Percentiles rank a stretch among this genome's conserved stretches.
These are phyloP conservation scores for Solanum virginianum DNA, from an alignment of 257 asterid genomes.

Conservation along the genomic window DNA sequence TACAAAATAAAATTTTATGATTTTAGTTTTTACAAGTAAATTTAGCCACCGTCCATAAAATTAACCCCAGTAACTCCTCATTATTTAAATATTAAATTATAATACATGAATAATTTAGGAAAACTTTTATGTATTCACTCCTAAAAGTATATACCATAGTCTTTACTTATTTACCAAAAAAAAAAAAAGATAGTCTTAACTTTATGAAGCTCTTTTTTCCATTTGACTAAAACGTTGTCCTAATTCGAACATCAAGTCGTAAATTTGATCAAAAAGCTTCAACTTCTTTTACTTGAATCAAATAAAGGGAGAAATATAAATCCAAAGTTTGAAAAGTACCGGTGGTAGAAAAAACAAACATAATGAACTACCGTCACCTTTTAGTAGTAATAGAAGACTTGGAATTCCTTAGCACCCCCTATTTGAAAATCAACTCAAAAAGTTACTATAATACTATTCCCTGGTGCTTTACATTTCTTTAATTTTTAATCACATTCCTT, in stretches of 20 bases:
- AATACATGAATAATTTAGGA: background rate
- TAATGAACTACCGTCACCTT: background rate
- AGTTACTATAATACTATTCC: background rate
- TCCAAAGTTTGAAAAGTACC: background rate
- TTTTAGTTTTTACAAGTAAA: background rate
- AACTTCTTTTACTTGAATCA: background rate
- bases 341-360: background rate
- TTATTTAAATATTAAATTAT: background rate
- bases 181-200: background rate
- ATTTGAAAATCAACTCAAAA: background rate
- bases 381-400: background rate
- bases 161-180: background rate
- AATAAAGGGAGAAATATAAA: background rate
- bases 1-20: background rate
- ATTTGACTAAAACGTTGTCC: background rate
- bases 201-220: background rate
- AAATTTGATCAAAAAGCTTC: background rate
- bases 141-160: background rate
- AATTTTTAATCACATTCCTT: background rate
- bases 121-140: background rate
- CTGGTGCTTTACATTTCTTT: background rate
- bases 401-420: background rate
- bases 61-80: background rate
- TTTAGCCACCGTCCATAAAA: background rate
- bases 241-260: background rate